A percentile compares a stretch with the other conserved stretches of the same genome.
phyloP scores from a whole-genome alignment of 23 red algal genomes.

The Rhodosorus marinus region DNA sequence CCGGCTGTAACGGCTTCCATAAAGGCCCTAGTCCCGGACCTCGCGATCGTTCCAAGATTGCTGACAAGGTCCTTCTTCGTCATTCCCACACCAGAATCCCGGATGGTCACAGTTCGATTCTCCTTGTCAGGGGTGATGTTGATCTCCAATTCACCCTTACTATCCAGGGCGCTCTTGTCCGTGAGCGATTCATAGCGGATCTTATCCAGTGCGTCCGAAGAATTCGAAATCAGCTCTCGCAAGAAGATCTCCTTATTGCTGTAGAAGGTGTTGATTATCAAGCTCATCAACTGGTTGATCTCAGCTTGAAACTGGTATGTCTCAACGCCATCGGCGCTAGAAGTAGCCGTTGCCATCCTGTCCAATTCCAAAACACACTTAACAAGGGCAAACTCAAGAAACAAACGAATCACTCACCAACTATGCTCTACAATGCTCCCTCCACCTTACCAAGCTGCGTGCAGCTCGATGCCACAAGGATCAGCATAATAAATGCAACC shows the following conservation, averaged over 20 bases:
- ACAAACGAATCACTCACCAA: too few species aligned
- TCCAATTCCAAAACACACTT: too few species aligned
- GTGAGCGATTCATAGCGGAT: slow-evolving; percentile 79
- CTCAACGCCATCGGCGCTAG: too few species aligned
- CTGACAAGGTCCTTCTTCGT: slow-evolving; percentile 90
- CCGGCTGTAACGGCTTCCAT: slow-evolving; percentile 91
- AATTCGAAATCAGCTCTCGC: slow-evolving; percentile 90
- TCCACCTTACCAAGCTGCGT: too few species aligned
- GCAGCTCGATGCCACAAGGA: too few species aligned
- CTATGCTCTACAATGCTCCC: too few species aligned
- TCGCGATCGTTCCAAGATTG: slow-evolving; percentile 95
- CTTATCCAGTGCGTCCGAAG: slow-evolving; percentile 97
- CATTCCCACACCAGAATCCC: slow-evolving; percentile 92
- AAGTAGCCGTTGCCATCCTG: too few species aligned
- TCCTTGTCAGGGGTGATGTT: slow-evolving; percentile 79
- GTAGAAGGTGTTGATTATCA: slow-evolving; percentile 98
- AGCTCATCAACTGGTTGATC: slow-evolving; percentile 99
- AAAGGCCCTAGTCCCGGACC: slow-evolving; percentile 91
- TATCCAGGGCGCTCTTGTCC: slow-evolving; percentile 63
- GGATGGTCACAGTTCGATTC: slow-evolving; percentile 59
- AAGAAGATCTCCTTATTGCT: slow-evolving; percentile 89
- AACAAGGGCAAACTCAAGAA: too few species aligned
- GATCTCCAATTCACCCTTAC: slow-evolving; percentile 82
- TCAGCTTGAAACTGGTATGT: slow-evolving; percentile 98
- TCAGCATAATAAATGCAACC: too few species aligned